Percentiles rank a stretch among this genome's conserved stretches.
Evolutionary conservation across 768 basidiomycete species (phyloP).

Genomic region (Rhodotorula toruloides): DNA sequence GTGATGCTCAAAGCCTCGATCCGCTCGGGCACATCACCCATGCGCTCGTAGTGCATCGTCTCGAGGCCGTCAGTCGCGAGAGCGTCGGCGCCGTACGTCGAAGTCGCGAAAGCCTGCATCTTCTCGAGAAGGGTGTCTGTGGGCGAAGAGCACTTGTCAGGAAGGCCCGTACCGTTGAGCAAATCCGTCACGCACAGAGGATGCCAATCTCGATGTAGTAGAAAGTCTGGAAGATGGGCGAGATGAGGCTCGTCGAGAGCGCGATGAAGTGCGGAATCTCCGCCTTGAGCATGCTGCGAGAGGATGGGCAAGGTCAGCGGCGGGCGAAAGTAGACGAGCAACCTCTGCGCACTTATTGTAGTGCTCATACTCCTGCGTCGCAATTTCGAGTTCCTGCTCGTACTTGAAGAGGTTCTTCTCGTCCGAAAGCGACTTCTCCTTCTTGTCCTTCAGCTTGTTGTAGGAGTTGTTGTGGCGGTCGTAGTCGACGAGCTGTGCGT

Average conservation of each 20-base stretch:
- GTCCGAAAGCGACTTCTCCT: constrained; percentile 56
- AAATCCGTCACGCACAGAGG: constrained; percentile 28
- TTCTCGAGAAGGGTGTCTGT: constrained; percentile 92
- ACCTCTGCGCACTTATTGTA: constrained; percentile 42
- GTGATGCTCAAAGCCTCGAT: constrained; percentile 55
- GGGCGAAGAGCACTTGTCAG: no score
- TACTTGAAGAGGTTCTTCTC: constrained; percentile 57
- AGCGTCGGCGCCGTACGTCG: constrained; percentile 68
- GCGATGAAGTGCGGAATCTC: constrained; percentile 91
- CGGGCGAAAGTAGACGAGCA: constrained; percentile 66
- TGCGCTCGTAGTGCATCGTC: constrained; percentile 75
- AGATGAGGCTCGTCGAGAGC: constrained; percentile 81
- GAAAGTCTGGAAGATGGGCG: constrained; percentile 96
- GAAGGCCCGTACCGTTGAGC: no score
- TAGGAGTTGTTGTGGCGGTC: constrained; percentile 95
- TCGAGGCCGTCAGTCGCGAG: constrained; percentile 51
- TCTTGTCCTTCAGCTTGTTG: constrained; percentile 87
- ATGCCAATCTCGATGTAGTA: constrained; percentile 94
- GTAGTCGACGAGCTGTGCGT: constrained; percentile 72
- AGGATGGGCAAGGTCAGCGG: constrained; percentile 51
- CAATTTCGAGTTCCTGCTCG: constrained; percentile 52
- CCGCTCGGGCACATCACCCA: constrained; percentile 72
- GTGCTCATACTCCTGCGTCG: constrained; percentile 52
- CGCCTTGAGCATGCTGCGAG: constrained; percentile 66
- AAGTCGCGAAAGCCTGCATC: constrained; percentile 72